phyloP scores from a whole-genome alignment of 805 yeast genomes.

The Wickerhamomyces hampshirensis region DNA sequence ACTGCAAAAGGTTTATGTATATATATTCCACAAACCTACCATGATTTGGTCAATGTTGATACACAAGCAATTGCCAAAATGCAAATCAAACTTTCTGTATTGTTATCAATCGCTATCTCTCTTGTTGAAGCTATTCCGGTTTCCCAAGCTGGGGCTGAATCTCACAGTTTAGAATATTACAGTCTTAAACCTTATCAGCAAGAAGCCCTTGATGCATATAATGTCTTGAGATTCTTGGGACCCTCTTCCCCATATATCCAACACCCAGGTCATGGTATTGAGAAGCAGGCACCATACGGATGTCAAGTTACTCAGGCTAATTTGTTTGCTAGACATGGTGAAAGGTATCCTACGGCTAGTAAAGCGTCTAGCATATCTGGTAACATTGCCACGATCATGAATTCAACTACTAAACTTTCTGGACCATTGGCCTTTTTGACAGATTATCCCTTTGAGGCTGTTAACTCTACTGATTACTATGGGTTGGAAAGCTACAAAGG shows the following conservation, averaged over 20 bases:
- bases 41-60: too few species aligned
- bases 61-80: too few species aligned
- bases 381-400: slow-evolving; percentile 29
- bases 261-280: slow-evolving; percentile 47
- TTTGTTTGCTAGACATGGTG: slow-evolving; percentile 52
- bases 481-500: slow-evolving; percentile 50
- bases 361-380: slow-evolving; percentile 16
- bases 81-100: too few species aligned
- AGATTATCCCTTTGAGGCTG: slow-evolving; percentile 41
- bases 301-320: slow-evolving; percentile 53
- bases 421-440: slow-evolving; percentile 26
- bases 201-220: slow-evolving; percentile 37
- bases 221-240: slow-evolving; percentile 41
- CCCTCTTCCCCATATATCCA: slow-evolving; percentile 52
- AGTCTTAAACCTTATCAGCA: slow-evolving; percentile 24
- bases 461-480: slow-evolving; percentile 30
- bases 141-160: background rate
- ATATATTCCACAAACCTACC: too few species aligned
- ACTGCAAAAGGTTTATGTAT: too few species aligned
- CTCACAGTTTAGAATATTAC: slow-evolving; percentile 2
- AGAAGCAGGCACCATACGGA: slow-evolving; percentile 44
- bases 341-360: slow-evolving; percentile 40
- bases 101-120: background rate
- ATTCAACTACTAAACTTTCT: slow-evolving; percentile 23
- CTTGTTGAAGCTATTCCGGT: background rate